phyloP scores from a whole-genome alignment of 768 basidiomycete genomes.

The Mycena metata region DNA sequence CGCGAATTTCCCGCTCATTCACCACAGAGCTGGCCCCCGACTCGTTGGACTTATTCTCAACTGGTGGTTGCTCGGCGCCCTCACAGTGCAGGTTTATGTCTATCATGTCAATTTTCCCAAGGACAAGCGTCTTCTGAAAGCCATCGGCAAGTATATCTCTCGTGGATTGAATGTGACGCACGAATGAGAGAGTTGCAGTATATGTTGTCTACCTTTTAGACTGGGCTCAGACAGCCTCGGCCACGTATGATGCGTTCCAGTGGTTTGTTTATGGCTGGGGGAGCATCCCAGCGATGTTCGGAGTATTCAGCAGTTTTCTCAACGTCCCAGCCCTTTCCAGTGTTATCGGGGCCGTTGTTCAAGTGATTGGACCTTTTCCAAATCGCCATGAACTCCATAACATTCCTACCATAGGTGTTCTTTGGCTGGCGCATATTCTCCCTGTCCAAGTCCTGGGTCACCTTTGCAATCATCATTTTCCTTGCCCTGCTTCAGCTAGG shows the following conservation, averaged over 20 bases:
- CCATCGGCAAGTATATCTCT: slow-evolving; percentile 20
- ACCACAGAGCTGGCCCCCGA: slow-evolving; percentile 33
- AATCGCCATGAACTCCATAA: neutral
- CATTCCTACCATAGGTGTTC: slow-evolving; percentile 26
- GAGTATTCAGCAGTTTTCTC: slow-evolving; percentile 27
- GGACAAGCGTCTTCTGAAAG: slow-evolving; percentile 32
- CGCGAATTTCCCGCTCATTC: neutral
- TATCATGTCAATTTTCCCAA: slow-evolving; percentile 38
- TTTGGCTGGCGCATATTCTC: slow-evolving; percentile 40
- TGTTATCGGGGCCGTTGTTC: slow-evolving; percentile 36
- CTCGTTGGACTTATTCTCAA: slow-evolving; percentile 39
- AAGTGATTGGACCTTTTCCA: slow-evolving; percentile 22
- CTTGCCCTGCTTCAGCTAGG: slow-evolving; percentile 37
- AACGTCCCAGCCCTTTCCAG: slow-evolving; percentile 39
- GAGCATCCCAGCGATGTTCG: slow-evolving; percentile 20
- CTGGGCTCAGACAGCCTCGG: slow-evolving; percentile 39
- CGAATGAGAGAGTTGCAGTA: slow-evolving; percentile 17
- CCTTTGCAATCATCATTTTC: slow-evolving; percentile 16
- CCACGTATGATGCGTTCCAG: slow-evolving; percentile 40
- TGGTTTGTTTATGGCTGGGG: slow-evolving; percentile 43
- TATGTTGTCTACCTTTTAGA: slow-evolving; percentile 38
- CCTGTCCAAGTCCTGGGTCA: slow-evolving; percentile 25
- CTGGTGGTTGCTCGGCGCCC: slow-evolving; percentile 37
- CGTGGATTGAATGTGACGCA: neutral
- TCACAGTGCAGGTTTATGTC: slow-evolving; percentile 39